These are phyloP conservation scores for Curvularia sp. DNA, from an alignment of 2,329 filamentous ascomycete species.

Conservation along the genomic window DNA sequence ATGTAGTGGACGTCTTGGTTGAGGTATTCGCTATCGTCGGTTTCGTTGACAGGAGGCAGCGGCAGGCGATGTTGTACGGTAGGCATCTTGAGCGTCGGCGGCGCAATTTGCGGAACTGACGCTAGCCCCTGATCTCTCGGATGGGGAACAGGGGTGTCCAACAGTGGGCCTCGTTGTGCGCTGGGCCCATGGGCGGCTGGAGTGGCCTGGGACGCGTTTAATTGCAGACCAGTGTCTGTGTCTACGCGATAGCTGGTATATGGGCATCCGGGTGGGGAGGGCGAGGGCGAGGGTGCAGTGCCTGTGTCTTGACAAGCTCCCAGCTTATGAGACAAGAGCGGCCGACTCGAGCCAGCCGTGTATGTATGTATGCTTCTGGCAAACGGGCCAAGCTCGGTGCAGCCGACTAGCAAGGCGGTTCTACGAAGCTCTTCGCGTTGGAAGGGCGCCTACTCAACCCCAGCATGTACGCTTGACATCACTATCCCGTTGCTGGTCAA, in stretches of 20 bases:
- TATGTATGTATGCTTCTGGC: conserved; percentile 17
- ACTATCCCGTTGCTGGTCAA: conserved; percentile 12
- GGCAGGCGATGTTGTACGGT: conserved; percentile 35
- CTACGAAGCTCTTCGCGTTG: conserved; percentile 31
- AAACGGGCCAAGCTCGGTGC: conserved; percentile 21
- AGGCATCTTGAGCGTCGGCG: conserved; percentile 34
- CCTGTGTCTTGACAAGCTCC: conserved; percentile 7
- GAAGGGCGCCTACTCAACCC: conserved; percentile 37
- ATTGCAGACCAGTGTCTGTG: conserved; percentile 6
- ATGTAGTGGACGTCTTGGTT: conserved; percentile 30
- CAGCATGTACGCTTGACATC: conserved; percentile 37
- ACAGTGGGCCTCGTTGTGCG: conserved; percentile 26
- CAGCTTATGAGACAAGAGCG: conserved; percentile 4
- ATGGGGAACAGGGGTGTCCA: conserved; percentile 20
- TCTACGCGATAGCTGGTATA: conserved; percentile 5
- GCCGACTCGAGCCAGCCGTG: conserved; percentile 9
- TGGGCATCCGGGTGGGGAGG: neutral
- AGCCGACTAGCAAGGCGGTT: conserved; percentile 23
- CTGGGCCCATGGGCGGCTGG: conserved; percentile 22
- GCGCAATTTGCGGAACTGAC: conserved; percentile 42
- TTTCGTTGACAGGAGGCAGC: conserved; percentile 22
- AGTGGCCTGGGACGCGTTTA: conserved; percentile 7
- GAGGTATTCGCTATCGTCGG: conserved; percentile 13
- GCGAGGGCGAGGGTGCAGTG: neutral
- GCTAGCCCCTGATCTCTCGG: conserved; percentile 20